Percentiles rank a stretch among this genome's conserved stretches.
These are phyloP conservation scores for Apiospora marii DNA, from an alignment of 2,329 filamentous ascomycete genomes.

Conservation along the genomic window DNA sequence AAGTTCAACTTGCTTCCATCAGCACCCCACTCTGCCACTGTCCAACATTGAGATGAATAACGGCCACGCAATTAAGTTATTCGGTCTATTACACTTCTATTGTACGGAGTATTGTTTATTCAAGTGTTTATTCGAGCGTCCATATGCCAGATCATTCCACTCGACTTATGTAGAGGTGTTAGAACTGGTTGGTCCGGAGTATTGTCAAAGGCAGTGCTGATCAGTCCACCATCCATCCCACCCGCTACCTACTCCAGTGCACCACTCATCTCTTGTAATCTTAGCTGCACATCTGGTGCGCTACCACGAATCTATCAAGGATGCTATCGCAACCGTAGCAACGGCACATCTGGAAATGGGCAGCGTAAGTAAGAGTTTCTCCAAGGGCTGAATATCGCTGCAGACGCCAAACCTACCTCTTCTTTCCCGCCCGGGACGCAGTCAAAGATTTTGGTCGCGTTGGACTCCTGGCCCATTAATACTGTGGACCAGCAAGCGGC, in stretches of 20 bases:
- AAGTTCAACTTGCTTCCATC: background rate
- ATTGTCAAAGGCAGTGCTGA: too few species aligned
- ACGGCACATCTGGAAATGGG: constrained; percentile 4
- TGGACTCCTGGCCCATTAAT: constrained; percentile 6
- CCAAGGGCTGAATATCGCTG: background rate
- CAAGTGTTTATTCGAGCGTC: too few species aligned
- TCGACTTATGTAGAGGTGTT: too few species aligned
- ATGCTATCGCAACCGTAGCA: constrained; percentile 17
- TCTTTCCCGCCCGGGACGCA: constrained; percentile 19
- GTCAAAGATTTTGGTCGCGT: constrained; percentile 11
- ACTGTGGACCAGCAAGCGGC: constrained; percentile 18
- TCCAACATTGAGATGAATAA: too few species aligned
- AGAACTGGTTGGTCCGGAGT: too few species aligned
- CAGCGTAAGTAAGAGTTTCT: background rate
- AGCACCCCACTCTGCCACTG: background rate
- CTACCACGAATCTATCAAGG: background rate
- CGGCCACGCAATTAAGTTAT: too few species aligned
- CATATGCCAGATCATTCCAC: too few species aligned
- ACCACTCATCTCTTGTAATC: background rate
- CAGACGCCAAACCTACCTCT: constrained; percentile 3
- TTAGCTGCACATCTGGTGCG: background rate
- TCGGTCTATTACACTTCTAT: too few species aligned
- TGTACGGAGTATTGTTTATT: too few species aligned
- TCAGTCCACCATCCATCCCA: background rate
- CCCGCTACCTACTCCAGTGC: background rate